Evolutionary conservation across 2,329 filamentous ascomycete species (phyloP), one percentile per base, ranked within the genome.

Genomic region (Aspergillus latus): DNA sequence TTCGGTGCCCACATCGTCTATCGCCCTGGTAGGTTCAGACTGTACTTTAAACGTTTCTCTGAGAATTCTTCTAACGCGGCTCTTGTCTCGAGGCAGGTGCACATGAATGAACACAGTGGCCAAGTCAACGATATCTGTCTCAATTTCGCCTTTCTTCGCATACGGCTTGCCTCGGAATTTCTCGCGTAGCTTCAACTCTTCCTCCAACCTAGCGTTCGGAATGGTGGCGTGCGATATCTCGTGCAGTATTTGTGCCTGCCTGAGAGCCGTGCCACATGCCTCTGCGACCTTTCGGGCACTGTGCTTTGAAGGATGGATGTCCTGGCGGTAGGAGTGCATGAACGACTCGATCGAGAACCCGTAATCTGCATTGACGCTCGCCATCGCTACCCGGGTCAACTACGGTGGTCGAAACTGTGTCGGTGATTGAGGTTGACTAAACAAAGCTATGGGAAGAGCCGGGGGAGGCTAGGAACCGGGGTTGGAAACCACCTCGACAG

Each of bases 31-130:
- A 42, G 39, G 10, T 21, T 6, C 6, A 10, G 6, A 21, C 3
- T 21, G 21, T n/a, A 44, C 21, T 2, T 4, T 29, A 21, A 44
- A 44, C 4, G 8, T 13, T 3, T 29, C 8, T 4, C 13, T n/a
- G 21, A 44, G 28, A 9, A 54, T 47, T 6, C 16, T 30, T 16
- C 21, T 44, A 10, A 51, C 56, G 15, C 26, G 39, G 6, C 16
- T 10, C 9, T 48, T 39, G 2, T 63, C 43, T 4, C 16, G 15
- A 4, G 59, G 51, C 13, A 51, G 54, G 32, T 57, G 56, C 5
- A 61, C 26, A 16, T 37, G 37, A 26, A 63, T 58, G 1, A 57
- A 57, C 13, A 63, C 59, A 5, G 59, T 56, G 10, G 54, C 54
- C 6, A 61, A 40, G 32, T 62, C 60, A 15, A 39, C 40, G 9